Percentiles rank a stretch among this genome's conserved stretches.
These are phyloP conservation scores for Fusarium domesticum DNA, from an alignment of 2,329 filamentous ascomycete species.

Conservation along the genomic window DNA sequence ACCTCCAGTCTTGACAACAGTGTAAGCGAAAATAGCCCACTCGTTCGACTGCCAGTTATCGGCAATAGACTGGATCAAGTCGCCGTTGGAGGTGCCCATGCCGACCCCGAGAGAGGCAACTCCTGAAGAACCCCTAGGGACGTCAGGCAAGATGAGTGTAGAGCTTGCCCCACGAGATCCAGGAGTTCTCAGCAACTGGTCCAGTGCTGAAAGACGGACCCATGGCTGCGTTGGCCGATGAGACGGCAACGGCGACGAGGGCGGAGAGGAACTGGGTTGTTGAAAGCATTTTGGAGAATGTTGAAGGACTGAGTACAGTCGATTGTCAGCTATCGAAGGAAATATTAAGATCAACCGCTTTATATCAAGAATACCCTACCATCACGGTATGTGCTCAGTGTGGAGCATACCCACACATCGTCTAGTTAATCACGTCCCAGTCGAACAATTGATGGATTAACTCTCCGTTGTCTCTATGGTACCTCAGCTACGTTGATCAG, in stretches of 20 bases:
- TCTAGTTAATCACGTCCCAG: constrained; percentile 7
- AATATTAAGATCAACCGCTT: neutral
- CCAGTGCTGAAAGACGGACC: constrained; percentile 44
- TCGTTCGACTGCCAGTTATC: constrained; percentile 31
- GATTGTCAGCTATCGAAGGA: neutral
- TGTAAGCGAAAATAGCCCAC: constrained; percentile 46
- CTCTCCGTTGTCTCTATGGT: no score
- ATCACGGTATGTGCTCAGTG: neutral
- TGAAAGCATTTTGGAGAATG: constrained; percentile 16
- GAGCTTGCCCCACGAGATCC: constrained; percentile 43
- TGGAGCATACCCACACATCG: constrained; percentile 3
- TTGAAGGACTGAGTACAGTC: neutral
- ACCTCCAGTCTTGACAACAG: constrained; percentile 35
- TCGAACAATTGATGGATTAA: constrained; percentile 6
- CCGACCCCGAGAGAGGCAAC: constrained; percentile 46
- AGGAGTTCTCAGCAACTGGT: constrained; percentile 38
- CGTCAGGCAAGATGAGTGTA: constrained; percentile 41
- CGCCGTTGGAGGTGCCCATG: constrained; percentile 46
- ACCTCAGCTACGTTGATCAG: no score
- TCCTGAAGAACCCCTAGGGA: constrained; percentile 36
- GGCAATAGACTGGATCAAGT: constrained; percentile 47
- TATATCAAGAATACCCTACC: neutral
- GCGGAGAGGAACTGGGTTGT: constrained; percentile 13
- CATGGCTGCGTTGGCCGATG: constrained; percentile 28
- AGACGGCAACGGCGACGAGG: constrained; percentile 16